Conservation (phyloP, 495 filamentous ascomycete species). For the Penicillium salamii region DNA sequence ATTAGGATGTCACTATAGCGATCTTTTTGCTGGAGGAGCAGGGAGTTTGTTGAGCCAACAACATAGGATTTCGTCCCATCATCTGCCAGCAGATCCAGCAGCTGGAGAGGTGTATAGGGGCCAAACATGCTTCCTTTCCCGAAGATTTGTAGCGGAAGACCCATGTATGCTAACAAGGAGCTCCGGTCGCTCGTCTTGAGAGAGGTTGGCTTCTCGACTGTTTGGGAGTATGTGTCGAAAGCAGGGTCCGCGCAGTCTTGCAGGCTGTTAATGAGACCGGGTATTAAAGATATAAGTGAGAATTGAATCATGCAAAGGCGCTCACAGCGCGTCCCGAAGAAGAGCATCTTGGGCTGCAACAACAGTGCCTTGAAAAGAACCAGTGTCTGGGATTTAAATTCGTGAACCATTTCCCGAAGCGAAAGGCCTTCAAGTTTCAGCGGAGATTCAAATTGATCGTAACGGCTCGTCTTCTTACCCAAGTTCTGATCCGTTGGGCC, state of each 20-base stretch:
- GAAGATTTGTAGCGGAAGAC: conserved; percentile 90
- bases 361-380: conserved; percentile 91
- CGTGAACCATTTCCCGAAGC: conserved; percentile 84
- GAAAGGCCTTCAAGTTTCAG: conserved; percentile 61
- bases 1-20: conserved; percentile 97
- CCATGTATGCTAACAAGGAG: conserved; percentile 91
- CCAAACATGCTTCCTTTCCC: conserved; percentile 95
- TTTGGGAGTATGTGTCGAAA: conserved; percentile 77
- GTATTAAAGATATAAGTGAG: conserved; percentile 89
- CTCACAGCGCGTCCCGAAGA: conserved; percentile 94
- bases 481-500: conserved; percentile 81
- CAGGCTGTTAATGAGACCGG: conserved; percentile 78
- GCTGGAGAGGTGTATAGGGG: conserved; percentile 94
- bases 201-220: conserved; percentile 73
- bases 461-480: conserved; percentile 47
- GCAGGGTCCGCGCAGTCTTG: conserved; percentile 92
- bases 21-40: conserved; percentile 90
- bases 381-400: conserved; percentile 90
- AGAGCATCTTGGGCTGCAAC: conserved; percentile 98
- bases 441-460: background rate
- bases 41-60: conserved; percentile 93
- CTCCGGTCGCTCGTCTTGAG: conserved; percentile 87
- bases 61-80: conserved; percentile 95
- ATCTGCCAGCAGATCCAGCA: conserved; percentile 91
- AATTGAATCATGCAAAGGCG: conserved; percentile 97